phyloP scores from a whole-genome alignment of 345 rosid genomes.

The Ceriops tagal region DNA sequence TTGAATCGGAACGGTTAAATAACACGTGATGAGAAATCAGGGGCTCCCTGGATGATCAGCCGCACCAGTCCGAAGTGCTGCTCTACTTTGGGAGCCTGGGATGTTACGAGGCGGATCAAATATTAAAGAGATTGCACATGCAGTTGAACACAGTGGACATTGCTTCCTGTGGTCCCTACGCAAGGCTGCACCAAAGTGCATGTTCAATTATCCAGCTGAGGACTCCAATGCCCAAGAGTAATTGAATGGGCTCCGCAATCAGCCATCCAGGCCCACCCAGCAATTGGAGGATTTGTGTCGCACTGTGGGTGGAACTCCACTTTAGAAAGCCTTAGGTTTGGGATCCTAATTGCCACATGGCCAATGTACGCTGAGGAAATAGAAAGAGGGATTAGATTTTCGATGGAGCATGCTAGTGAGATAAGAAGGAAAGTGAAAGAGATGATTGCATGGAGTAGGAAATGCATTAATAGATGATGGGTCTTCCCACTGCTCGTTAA shows the following conservation, averaged over 20 bases:
- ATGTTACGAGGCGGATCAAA: not conserved
- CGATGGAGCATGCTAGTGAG: conserved; percentile 9
- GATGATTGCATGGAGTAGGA: conserved; percentile 1
- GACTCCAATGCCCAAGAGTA: not conserved
- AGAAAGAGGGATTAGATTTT: conserved; percentile 14
- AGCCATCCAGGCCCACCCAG: not conserved
- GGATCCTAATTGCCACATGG: conserved; percentile 19
- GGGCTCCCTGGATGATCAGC: conserved; percentile 12
- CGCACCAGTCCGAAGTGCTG: conserved; percentile 5
- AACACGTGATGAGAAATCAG: not conserved
- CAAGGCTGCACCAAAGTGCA: conserved; percentile 6
- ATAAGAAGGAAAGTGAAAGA: conserved; percentile 5
- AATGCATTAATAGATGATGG: conserved; percentile 11
- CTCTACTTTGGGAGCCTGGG: conserved; percentile 18
- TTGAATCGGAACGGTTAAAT: not conserved
- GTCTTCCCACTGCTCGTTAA: conserved; percentile 3
- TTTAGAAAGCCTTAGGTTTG: conserved; percentile 16
- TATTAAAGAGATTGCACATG: not conserved
- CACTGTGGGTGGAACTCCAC: conserved; percentile 18
- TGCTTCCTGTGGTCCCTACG: conserved; percentile 16
- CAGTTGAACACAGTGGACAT: not conserved
- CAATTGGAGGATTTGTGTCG: conserved; percentile 11
- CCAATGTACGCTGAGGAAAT: conserved; percentile 18
- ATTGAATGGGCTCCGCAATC: conserved; percentile 10
- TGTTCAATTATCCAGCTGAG: not conserved